Evolutionary conservation across 768 basidiomycete genomes (phyloP).

Genomic region (Russula ochroleuca): DNA sequence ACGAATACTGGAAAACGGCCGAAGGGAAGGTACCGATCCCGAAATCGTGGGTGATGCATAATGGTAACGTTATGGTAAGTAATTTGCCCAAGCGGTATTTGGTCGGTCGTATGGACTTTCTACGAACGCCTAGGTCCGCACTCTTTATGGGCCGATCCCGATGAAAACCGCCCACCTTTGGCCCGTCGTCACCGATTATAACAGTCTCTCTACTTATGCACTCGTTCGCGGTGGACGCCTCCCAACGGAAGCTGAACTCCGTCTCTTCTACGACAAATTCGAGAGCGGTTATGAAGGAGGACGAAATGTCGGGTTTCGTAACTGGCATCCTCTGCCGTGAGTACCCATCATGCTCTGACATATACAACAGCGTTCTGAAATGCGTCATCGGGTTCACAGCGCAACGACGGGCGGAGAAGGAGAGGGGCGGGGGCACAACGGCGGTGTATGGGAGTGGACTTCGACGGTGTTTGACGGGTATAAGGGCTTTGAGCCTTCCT

Average conservation of each 20-base stretch:
- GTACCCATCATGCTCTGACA: slow-evolving; percentile 32
- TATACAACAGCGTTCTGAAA: slow-evolving; percentile 7
- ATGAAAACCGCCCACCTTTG: slow-evolving; percentile 76
- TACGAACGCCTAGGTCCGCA: slow-evolving; percentile 54
- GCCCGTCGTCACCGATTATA: slow-evolving; percentile 80
- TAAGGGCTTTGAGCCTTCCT: slow-evolving; percentile 72
- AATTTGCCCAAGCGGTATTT: not conserved
- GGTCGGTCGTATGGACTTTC: not conserved
- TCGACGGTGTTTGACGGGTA: slow-evolving; percentile 66
- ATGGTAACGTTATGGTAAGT: slow-evolving; percentile 48
- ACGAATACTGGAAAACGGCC: slow-evolving; percentile 52
- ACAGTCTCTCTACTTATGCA: slow-evolving; percentile 76
- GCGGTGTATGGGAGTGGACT: slow-evolving; percentile 99
- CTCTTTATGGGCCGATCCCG: slow-evolving; percentile 78
- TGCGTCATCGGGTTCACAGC: slow-evolving; percentile 35
- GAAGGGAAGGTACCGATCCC: slow-evolving; percentile 52
- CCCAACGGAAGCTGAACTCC: slow-evolving; percentile 85
- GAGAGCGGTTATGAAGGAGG: slow-evolving; percentile 71
- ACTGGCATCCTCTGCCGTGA: slow-evolving; percentile 92
- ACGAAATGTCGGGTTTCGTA: slow-evolving; percentile 80
- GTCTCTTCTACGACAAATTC: slow-evolving; percentile 72
- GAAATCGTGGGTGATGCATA: slow-evolving; percentile 65
- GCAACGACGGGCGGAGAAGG: slow-evolving; percentile 60
- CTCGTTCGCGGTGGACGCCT: slow-evolving; percentile 86
- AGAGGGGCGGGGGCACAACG: slow-evolving; percentile 71